Evolutionary conservation across 306 rosid genomes (phyloP).

Genomic region (Cicer pinnatifidum): DNA sequence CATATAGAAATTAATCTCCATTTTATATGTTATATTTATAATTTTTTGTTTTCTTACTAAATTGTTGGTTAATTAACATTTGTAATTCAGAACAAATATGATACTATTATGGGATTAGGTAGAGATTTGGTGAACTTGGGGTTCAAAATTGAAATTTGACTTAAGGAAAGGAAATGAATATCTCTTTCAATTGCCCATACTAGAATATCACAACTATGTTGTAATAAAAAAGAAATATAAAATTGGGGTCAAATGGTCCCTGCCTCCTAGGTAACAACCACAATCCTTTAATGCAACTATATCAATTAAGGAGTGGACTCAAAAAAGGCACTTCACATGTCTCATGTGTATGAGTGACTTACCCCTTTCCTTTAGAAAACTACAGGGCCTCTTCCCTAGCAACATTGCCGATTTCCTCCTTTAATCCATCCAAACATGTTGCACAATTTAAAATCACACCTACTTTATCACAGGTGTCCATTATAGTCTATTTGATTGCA

Average conservation of each 20-base stretch:
- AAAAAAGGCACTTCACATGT: constrained; percentile 53
- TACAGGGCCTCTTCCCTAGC: constrained; percentile 44
- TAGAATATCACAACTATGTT: constrained; percentile 30
- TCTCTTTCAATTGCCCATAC: neutral
- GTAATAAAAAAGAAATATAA: constrained; percentile 19
- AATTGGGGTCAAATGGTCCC: constrained; percentile 42
- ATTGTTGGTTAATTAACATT: too few relatives aligned
- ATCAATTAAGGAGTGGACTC: constrained; percentile 34
- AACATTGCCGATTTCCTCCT: constrained; percentile 37
- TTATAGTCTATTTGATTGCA: constrained; percentile 20
- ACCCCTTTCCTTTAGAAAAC: constrained; percentile 49
- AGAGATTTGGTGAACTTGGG: too few relatives aligned
- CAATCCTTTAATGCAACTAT: constrained; percentile 53
- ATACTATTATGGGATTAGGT: too few relatives aligned
- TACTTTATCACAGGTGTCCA: constrained; percentile 59
- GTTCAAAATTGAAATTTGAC: neutral
- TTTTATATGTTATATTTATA: too few relatives aligned
- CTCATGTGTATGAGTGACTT: constrained; percentile 50
- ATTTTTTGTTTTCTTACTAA: too few relatives aligned
- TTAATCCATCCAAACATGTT: constrained; percentile 44
- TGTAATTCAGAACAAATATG: too few relatives aligned
- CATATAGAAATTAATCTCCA: too few relatives aligned
- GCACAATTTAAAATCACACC: constrained; percentile 52
- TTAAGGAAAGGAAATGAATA: neutral
- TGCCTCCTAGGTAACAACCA: constrained; percentile 50